These are phyloP conservation scores for Nigrospora osmanthi DNA, from an alignment of 2,329 filamentous ascomycete genomes.

Conservation along the genomic window DNA sequence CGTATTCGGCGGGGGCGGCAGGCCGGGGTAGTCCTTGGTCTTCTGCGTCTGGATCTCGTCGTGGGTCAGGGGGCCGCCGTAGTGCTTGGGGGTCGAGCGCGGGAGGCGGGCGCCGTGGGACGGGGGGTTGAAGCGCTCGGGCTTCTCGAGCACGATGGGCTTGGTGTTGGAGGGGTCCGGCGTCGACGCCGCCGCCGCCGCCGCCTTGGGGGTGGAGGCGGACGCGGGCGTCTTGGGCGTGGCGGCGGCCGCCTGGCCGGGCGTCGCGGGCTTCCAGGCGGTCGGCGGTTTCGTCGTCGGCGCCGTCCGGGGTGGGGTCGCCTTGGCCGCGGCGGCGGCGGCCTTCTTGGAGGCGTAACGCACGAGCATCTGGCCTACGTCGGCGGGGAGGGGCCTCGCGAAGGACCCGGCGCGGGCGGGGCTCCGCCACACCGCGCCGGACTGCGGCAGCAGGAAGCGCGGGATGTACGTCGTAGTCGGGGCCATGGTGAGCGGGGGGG, in stretches of 20 bases:
- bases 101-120: slow-evolving; percentile 72
- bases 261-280: slow-evolving; percentile 6
- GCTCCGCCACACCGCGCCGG: slow-evolving; percentile 45
- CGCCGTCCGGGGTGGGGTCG: slow-evolving; percentile 5
- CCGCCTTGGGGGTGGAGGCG: slow-evolving; percentile 4
- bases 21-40: slow-evolving; percentile 72
- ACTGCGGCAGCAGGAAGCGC: slow-evolving; percentile 59
- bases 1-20: slow-evolving; percentile 78
- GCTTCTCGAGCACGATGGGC: slow-evolving; percentile 72
- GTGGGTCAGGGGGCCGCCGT: slow-evolving; percentile 63
- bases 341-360: slow-evolving; percentile 29
- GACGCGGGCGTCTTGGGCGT: slow-evolving; percentile 4
- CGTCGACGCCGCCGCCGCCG: slow-evolving; percentile 3
- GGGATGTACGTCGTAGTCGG: slow-evolving; percentile 48
- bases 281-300: slow-evolving; percentile 7
- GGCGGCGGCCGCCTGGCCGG: slow-evolving; percentile 3
- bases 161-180: slow-evolving; percentile 45
- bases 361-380: slow-evolving; percentile 19
- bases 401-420: slow-evolving; percentile 19
- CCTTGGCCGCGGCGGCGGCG: slow-evolving; percentile 30
- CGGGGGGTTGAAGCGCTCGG: slow-evolving; percentile 82
- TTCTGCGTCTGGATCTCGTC: slow-evolving; percentile 60
- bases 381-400: slow-evolving; percentile 14
- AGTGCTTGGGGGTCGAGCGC: slow-evolving; percentile 51
- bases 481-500: slow-evolving; percentile 25